phyloP scores from a whole-genome alignment of 257 asterid genomes.

The Paraleonurus japonicus region DNA sequence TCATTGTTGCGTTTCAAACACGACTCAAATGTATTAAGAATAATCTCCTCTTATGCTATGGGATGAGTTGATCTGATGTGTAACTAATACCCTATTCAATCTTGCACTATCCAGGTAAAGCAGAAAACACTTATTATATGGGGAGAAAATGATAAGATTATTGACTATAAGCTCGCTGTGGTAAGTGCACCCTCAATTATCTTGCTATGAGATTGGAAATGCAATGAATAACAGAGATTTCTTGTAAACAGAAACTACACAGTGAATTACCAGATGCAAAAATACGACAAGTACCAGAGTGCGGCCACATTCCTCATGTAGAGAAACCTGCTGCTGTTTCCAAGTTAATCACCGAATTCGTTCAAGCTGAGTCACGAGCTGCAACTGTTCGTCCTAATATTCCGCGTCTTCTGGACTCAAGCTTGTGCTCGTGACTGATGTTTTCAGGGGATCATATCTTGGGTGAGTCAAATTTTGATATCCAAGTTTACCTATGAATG shows the following conservation, averaged over 20 bases:
- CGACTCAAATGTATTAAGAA: neutral
- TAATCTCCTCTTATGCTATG: neutral
- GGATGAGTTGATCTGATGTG: conserved; percentile 5
- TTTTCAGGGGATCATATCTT: neutral
- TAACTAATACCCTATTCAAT: neutral
- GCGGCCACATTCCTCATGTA: conserved; percentile 94
- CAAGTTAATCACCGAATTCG: conserved; percentile 60
- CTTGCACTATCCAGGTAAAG: conserved; percentile 54
- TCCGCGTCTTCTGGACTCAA: neutral
- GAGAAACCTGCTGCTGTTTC: conserved; percentile 77
- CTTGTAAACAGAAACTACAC: conserved; percentile 65
- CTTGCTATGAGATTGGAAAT: neutral
- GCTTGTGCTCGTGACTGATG: neutral
- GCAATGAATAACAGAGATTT: neutral
- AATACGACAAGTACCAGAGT: conserved; percentile 66
- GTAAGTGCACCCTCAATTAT: conserved; percentile 37
- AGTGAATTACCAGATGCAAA: conserved; percentile 74
- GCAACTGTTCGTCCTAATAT: neutral
- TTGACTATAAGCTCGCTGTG: conserved; percentile 77
- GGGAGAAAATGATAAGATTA: conserved; percentile 93
- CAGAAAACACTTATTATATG: conserved; percentile 83
- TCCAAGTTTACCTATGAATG: neutral
- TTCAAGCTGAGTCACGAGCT: conserved; percentile 26
- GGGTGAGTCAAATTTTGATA: neutral
- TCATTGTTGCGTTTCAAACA: neutral